Evolutionary conservation across 257 asterid species (phyloP), one percentile per base, ranked within the genome.

Genomic region (Apocynum venetum): DNA sequence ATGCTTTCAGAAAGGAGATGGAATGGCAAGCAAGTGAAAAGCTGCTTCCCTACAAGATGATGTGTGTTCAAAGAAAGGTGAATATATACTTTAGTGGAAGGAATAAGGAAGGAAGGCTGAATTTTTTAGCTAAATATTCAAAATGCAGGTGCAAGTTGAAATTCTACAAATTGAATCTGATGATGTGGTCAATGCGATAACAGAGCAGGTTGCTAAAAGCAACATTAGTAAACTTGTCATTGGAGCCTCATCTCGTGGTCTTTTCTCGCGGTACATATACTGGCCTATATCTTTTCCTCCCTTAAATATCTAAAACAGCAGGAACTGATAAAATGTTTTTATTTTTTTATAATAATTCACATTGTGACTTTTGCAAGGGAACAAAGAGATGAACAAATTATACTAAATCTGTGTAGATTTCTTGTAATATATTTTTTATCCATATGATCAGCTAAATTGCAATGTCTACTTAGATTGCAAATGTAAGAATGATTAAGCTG

Each of bases 111-210:
- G 4, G 14, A 55, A 74, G 35, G 48, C 1, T n/a, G 12, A 10
- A 52, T 60, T 12, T 51, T 38, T 46, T 63, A 10, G 71, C 8
- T 35, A 3, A 44, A 49, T 76, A 56, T 81, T 81, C 68, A 25
- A 47, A 56, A 14, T 71, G 86, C 91, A 95, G 98, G 96, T 89
- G 46, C 87, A 85, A 80, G 96, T 88, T 53, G 95, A 92, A 79
- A 76, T 87, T 72, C 78, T 85, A 64, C 98, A 90, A 75, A 84
- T 93, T 38, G 98, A 93, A 82, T 90, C 98, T 2, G 93, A 91
- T 81, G 92, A 95, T 79, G 89, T 91, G 57, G 90, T 60, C 63
- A 46, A 80, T 52, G 94, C 93, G 63, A 78, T 95, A 73, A 78
- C 90, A 5, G 75, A 49, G 76, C 86, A 87, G 78, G 76, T 92